These are phyloP conservation scores for Umbelopsis sp. DNA, from an alignment of 192 early-diverging fungal genomes.

Conservation along the genomic window DNA sequence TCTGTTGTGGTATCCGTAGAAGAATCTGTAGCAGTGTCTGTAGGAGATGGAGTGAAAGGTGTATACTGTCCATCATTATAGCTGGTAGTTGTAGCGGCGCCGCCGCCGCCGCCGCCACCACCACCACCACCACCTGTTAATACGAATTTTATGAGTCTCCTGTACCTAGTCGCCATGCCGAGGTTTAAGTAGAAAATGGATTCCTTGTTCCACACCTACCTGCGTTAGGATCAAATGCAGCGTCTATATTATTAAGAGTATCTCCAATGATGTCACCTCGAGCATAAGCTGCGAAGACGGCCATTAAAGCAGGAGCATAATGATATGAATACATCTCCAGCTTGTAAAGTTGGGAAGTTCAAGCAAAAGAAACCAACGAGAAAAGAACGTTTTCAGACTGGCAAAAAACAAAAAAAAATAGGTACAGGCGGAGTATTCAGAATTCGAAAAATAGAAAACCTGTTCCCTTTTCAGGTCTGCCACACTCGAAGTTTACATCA, in stretches of 20 bases:
- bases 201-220: background rate
- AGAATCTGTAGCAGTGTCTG: background rate
- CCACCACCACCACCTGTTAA: background rate
- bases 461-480: background rate
- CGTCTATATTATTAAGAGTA: background rate
- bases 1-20: background rate
- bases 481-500: background rate
- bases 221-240: background rate
- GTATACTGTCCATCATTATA: background rate
- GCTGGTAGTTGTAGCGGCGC: background rate
- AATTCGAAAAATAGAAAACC: constrained; percentile 2
- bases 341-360: background rate
- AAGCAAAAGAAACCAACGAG: background rate
- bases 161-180: no score
- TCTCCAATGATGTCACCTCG: background rate
- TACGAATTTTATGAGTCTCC: background rate
- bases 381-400: background rate
- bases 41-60: background rate
- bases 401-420: constrained; percentile 3
- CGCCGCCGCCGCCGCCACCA: no score
- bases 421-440: background rate
- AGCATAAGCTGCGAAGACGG: background rate
- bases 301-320: constrained; percentile 9
- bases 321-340: background rate
- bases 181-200: background rate